Evolutionary conservation across 768 basidiomycete genomes (phyloP).

Genomic region (Tricholoma matsutake): DNA sequence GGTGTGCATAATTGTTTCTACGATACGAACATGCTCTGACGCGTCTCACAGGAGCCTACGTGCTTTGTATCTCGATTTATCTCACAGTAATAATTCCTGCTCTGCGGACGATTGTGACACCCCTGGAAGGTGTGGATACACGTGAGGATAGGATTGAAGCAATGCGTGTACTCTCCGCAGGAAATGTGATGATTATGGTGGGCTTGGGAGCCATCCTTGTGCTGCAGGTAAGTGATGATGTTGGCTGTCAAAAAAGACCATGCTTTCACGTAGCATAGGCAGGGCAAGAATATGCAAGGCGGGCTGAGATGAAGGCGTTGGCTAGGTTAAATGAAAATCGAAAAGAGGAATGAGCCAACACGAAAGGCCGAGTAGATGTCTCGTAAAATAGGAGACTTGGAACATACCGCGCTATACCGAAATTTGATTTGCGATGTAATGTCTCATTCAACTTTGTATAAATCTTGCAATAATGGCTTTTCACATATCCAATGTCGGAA

Average conservation of each 20-base stretch:
- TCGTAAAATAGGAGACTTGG: constrained; percentile 30
- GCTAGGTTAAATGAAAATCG: constrained; percentile 29
- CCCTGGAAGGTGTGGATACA: constrained; percentile 51
- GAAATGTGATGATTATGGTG: constrained; percentile 79
- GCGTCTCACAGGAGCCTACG: constrained; percentile 54
- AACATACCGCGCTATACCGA: not conserved
- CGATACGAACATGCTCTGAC: not conserved
- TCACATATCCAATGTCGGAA: not conserved
- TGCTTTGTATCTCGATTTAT: constrained; percentile 80
- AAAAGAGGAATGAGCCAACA: too few relatives aligned
- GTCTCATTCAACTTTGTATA: too few relatives aligned
- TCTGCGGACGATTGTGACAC: constrained; percentile 71
- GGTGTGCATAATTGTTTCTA: constrained; percentile 45
- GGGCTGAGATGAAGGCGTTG: constrained; percentile 51
- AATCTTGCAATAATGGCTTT: too few relatives aligned
- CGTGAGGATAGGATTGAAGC: constrained; percentile 70
- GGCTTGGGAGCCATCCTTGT: constrained; percentile 61
- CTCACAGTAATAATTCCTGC: constrained; percentile 76
- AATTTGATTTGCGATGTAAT: not conserved
- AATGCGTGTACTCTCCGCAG: constrained; percentile 78
- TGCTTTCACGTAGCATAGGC: constrained; percentile 41
- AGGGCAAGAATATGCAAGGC: constrained; percentile 81
- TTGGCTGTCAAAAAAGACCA: not conserved
- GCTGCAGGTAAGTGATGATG: constrained; percentile 55
- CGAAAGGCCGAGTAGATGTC: too few relatives aligned